These are phyloP conservation scores for Fusarium sp. DNA, from an alignment of 2,329 filamentous ascomycete genomes.

Conservation along the genomic window DNA sequence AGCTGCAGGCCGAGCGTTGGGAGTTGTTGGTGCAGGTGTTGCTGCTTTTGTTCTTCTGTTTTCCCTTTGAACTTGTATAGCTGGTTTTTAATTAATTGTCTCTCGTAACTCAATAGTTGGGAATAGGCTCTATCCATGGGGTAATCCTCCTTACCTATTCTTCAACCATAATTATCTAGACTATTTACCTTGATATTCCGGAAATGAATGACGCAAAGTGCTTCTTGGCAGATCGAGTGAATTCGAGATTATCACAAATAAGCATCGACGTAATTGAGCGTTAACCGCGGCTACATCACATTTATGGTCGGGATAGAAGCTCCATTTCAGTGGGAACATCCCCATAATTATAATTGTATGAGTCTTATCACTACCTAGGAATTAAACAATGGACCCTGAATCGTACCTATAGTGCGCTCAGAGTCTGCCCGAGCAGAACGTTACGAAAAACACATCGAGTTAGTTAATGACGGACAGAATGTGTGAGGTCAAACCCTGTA, in stretches of 20 bases:
- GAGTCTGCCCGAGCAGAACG: neutral
- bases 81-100: neutral
- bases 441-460: neutral
- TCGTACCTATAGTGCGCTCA: neutral
- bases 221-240: neutral
- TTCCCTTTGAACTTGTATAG: neutral
- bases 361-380: neutral
- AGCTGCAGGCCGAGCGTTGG: neutral
- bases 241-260: neutral
- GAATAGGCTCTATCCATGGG: neutral
- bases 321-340: conserved; percentile 19
- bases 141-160: too few relatives aligned
- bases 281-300: conserved; percentile 5
- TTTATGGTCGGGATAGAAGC: neutral
- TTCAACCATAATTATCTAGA: neutral
- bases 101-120: neutral
- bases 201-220: neutral
- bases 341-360: conserved; percentile 14
- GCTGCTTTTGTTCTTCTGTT: neutral
- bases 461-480: neutral
- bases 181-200: neutral
- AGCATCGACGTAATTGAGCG: conserved; percentile 4
- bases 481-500: conserved; percentile 11
- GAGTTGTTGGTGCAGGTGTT: neutral
- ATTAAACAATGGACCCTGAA: neutral